Evolutionary conservation across 768 basidiomycete species (phyloP).

Genomic region (Amanita rimosa): DNA sequence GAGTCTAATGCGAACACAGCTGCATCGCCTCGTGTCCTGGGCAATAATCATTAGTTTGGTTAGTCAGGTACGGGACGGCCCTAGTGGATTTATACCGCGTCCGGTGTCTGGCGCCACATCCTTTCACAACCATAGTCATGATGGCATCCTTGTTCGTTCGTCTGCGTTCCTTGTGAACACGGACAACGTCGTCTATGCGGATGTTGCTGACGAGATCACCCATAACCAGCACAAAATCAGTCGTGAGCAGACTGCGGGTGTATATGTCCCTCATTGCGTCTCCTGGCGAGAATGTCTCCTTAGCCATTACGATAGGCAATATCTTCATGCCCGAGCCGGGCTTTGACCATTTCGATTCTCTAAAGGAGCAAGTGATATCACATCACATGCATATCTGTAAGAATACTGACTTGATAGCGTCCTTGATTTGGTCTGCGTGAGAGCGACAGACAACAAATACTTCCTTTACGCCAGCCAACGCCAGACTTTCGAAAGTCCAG

Average conservation of each 20-base stretch:
- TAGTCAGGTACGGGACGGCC: conserved; percentile 5
- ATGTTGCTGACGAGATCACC: conserved; percentile 93
- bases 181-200: conserved; percentile 80
- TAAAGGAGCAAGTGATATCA: conserved; percentile 17
- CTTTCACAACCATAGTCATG: conserved; percentile 93
- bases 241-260: conserved; percentile 79
- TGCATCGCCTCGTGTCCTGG: conserved; percentile 38
- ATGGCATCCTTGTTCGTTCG: conserved; percentile 86
- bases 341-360: conserved; percentile 79
- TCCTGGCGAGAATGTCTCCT: conserved; percentile 79
- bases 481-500: conserved; percentile 94
- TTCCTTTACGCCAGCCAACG: conserved; percentile 92
- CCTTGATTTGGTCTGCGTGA: conserved; percentile 77
- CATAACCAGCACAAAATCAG: conserved; percentile 85
- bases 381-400: conserved; percentile 2
- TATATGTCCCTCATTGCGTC: conserved; percentile 94
- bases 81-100: conserved; percentile 54
- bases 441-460: conserved; percentile 93
- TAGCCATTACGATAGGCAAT: conserved; percentile 75
- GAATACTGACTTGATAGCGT: conserved; percentile 62
- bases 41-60: not conserved
- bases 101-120: conserved; percentile 58
- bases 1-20: conserved; percentile 72
- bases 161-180: conserved; percentile 78
- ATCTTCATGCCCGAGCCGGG: conserved; percentile 73